Conservation (phyloP, 345 rosid genomes). For the Schrenkiella parvula region DNA sequence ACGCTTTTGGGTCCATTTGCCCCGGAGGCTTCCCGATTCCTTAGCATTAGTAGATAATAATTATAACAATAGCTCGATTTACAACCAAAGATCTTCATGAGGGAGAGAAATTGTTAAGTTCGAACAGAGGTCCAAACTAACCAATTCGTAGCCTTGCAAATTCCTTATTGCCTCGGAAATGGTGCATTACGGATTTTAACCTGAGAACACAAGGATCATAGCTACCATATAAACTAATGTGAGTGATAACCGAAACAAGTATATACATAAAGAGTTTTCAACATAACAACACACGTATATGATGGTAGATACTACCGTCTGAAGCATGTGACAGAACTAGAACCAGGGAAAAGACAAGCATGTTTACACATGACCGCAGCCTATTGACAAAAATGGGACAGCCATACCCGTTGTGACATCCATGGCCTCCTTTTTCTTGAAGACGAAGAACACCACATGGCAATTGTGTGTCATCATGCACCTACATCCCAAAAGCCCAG, state of each 20-base stretch:
- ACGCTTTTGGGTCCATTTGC: slow-evolving; percentile 98
- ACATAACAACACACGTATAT: background rate
- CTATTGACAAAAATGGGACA: background rate
- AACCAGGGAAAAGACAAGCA: background rate
- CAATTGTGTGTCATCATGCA: slow-evolving; percentile 78
- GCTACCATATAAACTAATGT: background rate
- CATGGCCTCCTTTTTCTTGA: slow-evolving; percentile 82
- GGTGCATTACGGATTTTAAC: slow-evolving; percentile 68
- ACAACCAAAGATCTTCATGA: background rate
- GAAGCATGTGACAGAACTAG: background rate
- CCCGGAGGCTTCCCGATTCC: slow-evolving; percentile 91
- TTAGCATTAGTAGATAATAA: slow-evolving; percentile 10
- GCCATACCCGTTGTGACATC: slow-evolving; percentile 76
- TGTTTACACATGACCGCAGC: background rate
- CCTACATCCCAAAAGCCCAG: slow-evolving; percentile 37
- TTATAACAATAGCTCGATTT: background rate
- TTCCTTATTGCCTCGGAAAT: slow-evolving; percentile 73
- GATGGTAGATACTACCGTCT: background rate
- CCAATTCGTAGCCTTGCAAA: slow-evolving; percentile 87
- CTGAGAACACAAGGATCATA: slow-evolving; percentile 27
- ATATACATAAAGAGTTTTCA: background rate
- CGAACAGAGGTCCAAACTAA: slow-evolving; percentile 30
- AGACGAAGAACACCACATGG: slow-evolving; percentile 95
- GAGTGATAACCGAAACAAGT: background rate
- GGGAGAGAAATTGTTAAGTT: background rate